phyloP scores from a whole-genome alignment of 345 rosid genomes.

The Laguncularia racemosa region DNA sequence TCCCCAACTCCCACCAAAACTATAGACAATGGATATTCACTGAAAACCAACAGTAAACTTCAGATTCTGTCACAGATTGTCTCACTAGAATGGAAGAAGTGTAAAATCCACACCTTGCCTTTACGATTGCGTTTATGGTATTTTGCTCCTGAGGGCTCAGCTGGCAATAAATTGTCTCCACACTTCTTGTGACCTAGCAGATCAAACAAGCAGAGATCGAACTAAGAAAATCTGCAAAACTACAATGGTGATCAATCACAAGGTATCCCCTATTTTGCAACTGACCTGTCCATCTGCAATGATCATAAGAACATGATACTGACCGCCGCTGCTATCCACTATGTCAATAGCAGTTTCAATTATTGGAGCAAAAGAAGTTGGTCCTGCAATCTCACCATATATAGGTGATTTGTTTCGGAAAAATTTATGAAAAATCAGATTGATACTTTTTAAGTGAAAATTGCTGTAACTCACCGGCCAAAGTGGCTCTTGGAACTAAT shows the following conservation, averaged over 20 bases:
- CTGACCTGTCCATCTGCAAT: slow-evolving; percentile 54
- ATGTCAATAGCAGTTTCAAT: slow-evolving; percentile 38
- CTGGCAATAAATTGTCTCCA: slow-evolving; percentile 25
- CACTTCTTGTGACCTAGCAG: slow-evolving; percentile 46
- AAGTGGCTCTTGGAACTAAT: slow-evolving; percentile 31
- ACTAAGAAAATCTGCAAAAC: background rate
- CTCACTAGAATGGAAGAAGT: background rate
- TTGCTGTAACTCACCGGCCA: slow-evolving; percentile 21
- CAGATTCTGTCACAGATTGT: background rate
- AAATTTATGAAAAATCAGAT: background rate
- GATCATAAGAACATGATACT: slow-evolving; percentile 51
- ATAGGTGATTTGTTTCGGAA: background rate
- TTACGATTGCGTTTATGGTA: slow-evolving; percentile 40
- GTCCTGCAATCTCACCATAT: slow-evolving; percentile 23
- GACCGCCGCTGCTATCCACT: slow-evolving; percentile 43
- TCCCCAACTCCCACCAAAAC: slow-evolving; percentile 53
- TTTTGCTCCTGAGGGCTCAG: slow-evolving; percentile 40
- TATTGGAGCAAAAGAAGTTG: slow-evolving; percentile 50
- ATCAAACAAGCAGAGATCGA: background rate
- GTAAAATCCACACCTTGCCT: slow-evolving; percentile 31
- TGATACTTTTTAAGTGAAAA: background rate
- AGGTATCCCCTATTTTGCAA: background rate
- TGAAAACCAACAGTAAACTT: slow-evolving; percentile 11
- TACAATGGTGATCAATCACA: background rate
- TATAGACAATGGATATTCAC: slow-evolving; percentile 42